A percentile compares a stretch with the other conserved stretches of the same genome.
These are phyloP conservation scores for Perkinsus olseni DNA, from an alignment of 169 alveolate species.

Conservation along the genomic window DNA sequence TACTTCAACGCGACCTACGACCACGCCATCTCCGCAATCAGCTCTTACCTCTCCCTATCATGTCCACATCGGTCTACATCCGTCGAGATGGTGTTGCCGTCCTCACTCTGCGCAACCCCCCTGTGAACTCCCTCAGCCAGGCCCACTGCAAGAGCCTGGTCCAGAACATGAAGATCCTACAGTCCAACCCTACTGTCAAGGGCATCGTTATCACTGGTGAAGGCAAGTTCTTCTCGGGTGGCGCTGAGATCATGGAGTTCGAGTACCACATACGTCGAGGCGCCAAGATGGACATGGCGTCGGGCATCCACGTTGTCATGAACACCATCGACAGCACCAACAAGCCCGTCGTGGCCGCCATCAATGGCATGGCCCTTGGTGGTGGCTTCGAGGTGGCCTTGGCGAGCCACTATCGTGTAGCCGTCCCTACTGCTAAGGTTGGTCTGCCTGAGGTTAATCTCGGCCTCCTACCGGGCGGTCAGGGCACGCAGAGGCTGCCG, in stretches of 20 bases:
- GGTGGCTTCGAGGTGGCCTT: constrained; percentile 28
- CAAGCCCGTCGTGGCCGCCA: constrained; percentile 31
- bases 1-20: neutral
- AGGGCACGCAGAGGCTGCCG: constrained; percentile 35
- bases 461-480: constrained; percentile 34
- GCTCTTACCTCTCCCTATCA: neutral
- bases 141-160: constrained; percentile 5
- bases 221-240: constrained; percentile 11
- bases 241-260: constrained; percentile 9
- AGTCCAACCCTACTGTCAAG: constrained; percentile 2
- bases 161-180: constrained; percentile 3
- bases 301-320: neutral
- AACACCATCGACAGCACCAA: constrained; percentile 18
- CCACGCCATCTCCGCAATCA: neutral
- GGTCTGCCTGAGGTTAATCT: constrained; percentile 34
- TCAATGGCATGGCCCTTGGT: constrained; percentile 33
- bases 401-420: constrained; percentile 38
- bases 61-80: neutral
- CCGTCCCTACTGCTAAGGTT: constrained; percentile 10
- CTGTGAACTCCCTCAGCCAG: constrained; percentile 4
- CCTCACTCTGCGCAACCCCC: constrained; percentile 6
- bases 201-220: constrained; percentile 10
- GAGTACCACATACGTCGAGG: neutral
- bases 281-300: neutral
- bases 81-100: constrained; percentile 17